Base-by-base conservation (phyloP, 345 rosid genomes). In the Microcos paniculata region DNA sequence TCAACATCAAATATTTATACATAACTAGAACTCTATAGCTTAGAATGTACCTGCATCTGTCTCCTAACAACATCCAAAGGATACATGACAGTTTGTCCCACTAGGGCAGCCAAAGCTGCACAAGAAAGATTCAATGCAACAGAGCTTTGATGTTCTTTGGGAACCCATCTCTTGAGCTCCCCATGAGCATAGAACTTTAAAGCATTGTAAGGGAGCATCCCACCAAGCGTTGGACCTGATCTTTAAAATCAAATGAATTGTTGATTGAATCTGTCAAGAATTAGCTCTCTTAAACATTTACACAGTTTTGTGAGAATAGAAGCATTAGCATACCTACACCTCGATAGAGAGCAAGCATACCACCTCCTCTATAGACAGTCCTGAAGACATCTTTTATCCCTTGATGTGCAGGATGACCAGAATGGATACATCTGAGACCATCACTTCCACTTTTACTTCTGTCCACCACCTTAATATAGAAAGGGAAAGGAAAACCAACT, bases 31-130 rank as follows among this genome's bases (percentile, higher is more conserved):
- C 12, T 55, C 59, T 55, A 14, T 23, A 24, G 62, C 62, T 57
- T 57, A 58, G 33, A 38, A 10, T 38, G 53, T 85, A 96, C 99
- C 98, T 93, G 99, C 99, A 93, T 96, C 80, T 96, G 99, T 80
- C 99, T 87, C 81, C 96, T 85, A 63, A 96, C 98, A 80, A 96
- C 98, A 88, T 96, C 96, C 76, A 96, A 82, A 8, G 98, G 99
- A 79, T 92, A 96, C 23, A 98, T 96, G 23, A 91, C 77, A 58
- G 97, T 93, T 77, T 96, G 99, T 59, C 98, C 99, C 71, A 93
- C 80, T 68, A 93, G 79, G 67, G 90, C 98, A 84, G 99, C 99
- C 42, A 96, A 68, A 35, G 97, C 96, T 77, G 97, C 99, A 89
- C 98, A 96, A 76, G 94, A 87, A 76, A 96, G 90, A 63, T 90